Evolutionary conservation across 305 asterid genomes (phyloP).

Genomic region (Plantago coronopus): DNA sequence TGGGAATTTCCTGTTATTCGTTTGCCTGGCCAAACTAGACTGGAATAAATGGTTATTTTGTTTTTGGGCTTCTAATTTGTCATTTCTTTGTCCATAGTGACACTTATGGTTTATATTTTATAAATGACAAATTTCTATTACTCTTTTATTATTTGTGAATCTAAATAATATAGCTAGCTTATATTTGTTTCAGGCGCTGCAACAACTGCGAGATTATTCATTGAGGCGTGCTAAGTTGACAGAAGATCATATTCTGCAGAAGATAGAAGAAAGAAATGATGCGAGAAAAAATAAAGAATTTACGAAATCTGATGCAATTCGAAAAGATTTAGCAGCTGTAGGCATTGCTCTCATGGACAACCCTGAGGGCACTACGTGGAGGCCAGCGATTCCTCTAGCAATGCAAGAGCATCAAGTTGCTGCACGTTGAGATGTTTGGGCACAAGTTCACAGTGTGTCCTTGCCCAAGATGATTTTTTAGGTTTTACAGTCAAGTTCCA

Average conservation of each 20-base stretch:
- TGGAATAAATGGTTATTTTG: too few relatives aligned
- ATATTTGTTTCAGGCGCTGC: constrained; percentile 49
- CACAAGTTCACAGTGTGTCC: neutral
- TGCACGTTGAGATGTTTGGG: constrained; percentile 21
- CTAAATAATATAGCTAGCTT: constrained; percentile 11
- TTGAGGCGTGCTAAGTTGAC: constrained; percentile 73
- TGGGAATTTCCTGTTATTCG: too few relatives aligned
- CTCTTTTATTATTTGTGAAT: neutral
- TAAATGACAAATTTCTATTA: too few relatives aligned
- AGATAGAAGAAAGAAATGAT: constrained; percentile 64
- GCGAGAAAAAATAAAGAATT: constrained; percentile 60
- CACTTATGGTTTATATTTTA: too few relatives aligned
- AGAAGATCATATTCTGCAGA: constrained; percentile 55
- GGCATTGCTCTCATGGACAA: constrained; percentile 94
- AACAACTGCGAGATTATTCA: constrained; percentile 66
- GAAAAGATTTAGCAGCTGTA: constrained; percentile 13
- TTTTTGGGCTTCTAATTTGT: too few relatives aligned
- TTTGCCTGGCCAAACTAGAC: too few relatives aligned
- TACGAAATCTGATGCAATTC: neutral
- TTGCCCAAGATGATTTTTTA: neutral
- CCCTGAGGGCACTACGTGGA: constrained; percentile 92
- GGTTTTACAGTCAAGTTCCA: neutral
- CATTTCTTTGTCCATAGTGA: too few relatives aligned
- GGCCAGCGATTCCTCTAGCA: constrained; percentile 84
- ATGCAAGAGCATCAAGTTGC: constrained; percentile 54